Base-by-base conservation (phyloP, 768 basidiomycete species). In the Suillus fuscotomentosus region DNA sequence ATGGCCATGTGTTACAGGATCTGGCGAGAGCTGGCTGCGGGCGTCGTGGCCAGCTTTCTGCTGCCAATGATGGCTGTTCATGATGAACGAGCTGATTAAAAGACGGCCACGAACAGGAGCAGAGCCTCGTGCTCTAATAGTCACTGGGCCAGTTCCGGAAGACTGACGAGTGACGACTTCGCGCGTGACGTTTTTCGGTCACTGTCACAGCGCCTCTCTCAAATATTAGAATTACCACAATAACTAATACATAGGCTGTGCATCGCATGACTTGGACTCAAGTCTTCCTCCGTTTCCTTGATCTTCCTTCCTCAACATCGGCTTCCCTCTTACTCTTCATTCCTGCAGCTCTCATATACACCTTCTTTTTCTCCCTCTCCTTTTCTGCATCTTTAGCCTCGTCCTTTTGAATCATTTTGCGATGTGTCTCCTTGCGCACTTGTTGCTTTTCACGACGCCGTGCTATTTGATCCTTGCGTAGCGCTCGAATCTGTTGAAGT, bases 401-500 rank as follows among this genome's bases (percentile, higher is more conserved):
- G 67, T 86, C 86, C 77, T 89, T 91, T 69, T 85, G 90, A 11
- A 86, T 75, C 78, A 88, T 91, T 81, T 92, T 93, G 69, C 81
- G 77, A 70, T 88, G 85, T 69, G 81, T 86, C 41, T 78, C 85
- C 66, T 85, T 86, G 76, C 88, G 83, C 79, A 90, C 92, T n/a
- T 81, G 83, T 79, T 99, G 92, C 82, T 95, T 97, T 75, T 89
- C 93, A 70, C 85, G 88, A 72, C 96, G 79, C 71, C 88, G 81
- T 50, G 75, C 79, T 2, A 94, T 83, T 78, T 97, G 92, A 71
- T 96, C 95, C 77, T 95, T 98, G 64, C 94, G 80, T 70, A 99
- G 76, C 7, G 95, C 93, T 56, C 91, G 87, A 67, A 98, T 94
- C 81, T 99, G 96, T 75, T 99, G 97, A 74, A 99, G 74, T 45